Evolutionary conservation across 306 rosid species (phyloP), one percentile per base, ranked within the genome.

Genomic region (Gastrolobium villosum): DNA sequence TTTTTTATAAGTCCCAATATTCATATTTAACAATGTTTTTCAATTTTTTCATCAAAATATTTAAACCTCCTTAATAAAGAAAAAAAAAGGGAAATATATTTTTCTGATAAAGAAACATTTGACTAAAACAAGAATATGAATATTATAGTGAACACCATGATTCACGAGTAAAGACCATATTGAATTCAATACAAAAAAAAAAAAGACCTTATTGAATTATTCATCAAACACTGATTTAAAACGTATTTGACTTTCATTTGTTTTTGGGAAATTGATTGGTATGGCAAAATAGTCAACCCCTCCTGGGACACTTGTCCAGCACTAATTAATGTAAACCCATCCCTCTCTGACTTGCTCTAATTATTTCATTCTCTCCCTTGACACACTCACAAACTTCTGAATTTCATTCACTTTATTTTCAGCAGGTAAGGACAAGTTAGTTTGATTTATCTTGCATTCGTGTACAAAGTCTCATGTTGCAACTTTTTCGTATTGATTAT

Each of bases 161-260:
- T 2, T 36, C 48, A n/a, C 13, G 11, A 62, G 48, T 62, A 40
- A 64, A 20, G 26, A 20, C 26, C 26, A 20, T 20, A 20, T 20
- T 20, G 26, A 20, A 20, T 20, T 20, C 26, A 20, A 20, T 20
- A 20, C 26, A 20, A 20, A 20, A 20, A 20, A 1, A 20, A 20
- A 20, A 20, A 20, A 34, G 39, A 37, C 50, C 14, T 10, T 3
- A 39, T 64, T 63, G 41, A 30, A 40, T 60, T 45, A n/a, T 44
- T 45, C 26, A 62, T 36, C 5, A 11, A 34, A 6, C 4, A 13
- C 37, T 1, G 39, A 26, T 49, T 53, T 50, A 31, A 73, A 67
- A 80, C 2, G 20, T 28, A 35, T 10, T 72, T 79, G 83, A 79
- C 66, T 79, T 79, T 70, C 26, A 53, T n/a, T 13, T 43, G n/a